A percentile compares a stretch with the other conserved stretches of the same genome.
Conservation (phyloP, 805 yeast species). For the Vanderwaltozyma verrucispora region DNA sequence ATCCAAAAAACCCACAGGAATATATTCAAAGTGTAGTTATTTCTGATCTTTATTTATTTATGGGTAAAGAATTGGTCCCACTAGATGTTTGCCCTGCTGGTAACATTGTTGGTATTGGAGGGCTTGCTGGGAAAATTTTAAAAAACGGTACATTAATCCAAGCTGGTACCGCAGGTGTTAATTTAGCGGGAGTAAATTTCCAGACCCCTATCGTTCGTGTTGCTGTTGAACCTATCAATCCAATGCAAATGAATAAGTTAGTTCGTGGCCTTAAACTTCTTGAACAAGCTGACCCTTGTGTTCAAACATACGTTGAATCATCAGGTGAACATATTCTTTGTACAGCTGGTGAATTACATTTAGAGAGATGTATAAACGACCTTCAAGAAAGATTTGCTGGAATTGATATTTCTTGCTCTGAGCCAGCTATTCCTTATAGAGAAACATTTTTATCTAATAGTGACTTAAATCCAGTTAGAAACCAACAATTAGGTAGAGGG, state of each 20-base stretch:
- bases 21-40: slow-evolving; percentile 49
- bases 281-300: slow-evolving; percentile 90
- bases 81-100: slow-evolving; percentile 86
- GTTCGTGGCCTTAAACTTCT: slow-evolving; percentile 70
- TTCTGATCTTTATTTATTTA: slow-evolving; percentile 63
- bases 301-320: slow-evolving; percentile 74
- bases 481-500: slow-evolving; percentile 40
- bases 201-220: slow-evolving; percentile 89
- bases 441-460: slow-evolving; percentile 58
- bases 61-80: slow-evolving; percentile 86
- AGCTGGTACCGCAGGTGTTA: slow-evolving; percentile 50
- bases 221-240: slow-evolving; percentile 90
- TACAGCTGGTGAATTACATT: slow-evolving; percentile 93
- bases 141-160: slow-evolving; percentile 79
- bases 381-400: slow-evolving; percentile 86
- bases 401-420: slow-evolving; percentile 73
- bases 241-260: slow-evolving; percentile 62
- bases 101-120: slow-evolving; percentile 87
- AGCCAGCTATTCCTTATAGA: slow-evolving; percentile 89
- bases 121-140: slow-evolving; percentile 69
- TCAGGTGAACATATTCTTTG: slow-evolving; percentile 89
- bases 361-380: slow-evolving; percentile 91
- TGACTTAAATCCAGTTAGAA: slow-evolving; percentile 42
- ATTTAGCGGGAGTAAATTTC: slow-evolving; percentile 63
- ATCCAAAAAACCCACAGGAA: slow-evolving; percentile 51